Conservation (phyloP, 257 asterid species). For the Penstemon davidsonii region DNA sequence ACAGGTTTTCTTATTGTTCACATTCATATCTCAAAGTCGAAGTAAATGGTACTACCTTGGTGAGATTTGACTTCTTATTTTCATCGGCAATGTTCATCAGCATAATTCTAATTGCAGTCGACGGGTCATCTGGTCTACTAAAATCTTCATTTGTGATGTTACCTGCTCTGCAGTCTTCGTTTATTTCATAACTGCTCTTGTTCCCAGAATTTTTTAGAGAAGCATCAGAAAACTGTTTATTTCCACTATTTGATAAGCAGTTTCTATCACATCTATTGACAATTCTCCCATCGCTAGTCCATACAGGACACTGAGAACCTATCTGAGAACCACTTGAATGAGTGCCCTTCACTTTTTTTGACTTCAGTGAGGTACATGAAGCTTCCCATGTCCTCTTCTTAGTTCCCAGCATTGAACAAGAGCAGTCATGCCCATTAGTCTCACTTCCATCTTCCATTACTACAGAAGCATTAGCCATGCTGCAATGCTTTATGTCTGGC, state of each 20-base stretch:
- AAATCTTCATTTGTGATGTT: constrained; percentile 32
- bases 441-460: constrained; percentile 33
- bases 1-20: background rate
- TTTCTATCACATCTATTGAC: constrained; percentile 30
- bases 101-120: constrained; percentile 50
- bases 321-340: constrained; percentile 45
- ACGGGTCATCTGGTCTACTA: constrained; percentile 28
- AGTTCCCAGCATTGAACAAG: constrained; percentile 48
- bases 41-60: constrained; percentile 52
- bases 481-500: constrained; percentile 25
- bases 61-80: constrained; percentile 61
- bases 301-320: constrained; percentile 40
- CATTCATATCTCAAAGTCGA: background rate
- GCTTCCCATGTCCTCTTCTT: constrained; percentile 85
- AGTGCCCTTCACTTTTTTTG: constrained; percentile 81
- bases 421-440: constrained; percentile 35
- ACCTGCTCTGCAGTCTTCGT: constrained; percentile 35
- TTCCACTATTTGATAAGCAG: constrained; percentile 30
- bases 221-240: constrained; percentile 31
- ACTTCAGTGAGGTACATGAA: constrained; percentile 71
- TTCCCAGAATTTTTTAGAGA: constrained; percentile 28
- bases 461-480: constrained; percentile 32
- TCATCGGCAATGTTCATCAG: constrained; percentile 92
- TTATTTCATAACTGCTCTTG: constrained; percentile 35
- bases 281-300: constrained; percentile 38